phyloP scores from a whole-genome alignment of 1,139 yeast genomes.

The Casaregolazyma suthepensis region DNA sequence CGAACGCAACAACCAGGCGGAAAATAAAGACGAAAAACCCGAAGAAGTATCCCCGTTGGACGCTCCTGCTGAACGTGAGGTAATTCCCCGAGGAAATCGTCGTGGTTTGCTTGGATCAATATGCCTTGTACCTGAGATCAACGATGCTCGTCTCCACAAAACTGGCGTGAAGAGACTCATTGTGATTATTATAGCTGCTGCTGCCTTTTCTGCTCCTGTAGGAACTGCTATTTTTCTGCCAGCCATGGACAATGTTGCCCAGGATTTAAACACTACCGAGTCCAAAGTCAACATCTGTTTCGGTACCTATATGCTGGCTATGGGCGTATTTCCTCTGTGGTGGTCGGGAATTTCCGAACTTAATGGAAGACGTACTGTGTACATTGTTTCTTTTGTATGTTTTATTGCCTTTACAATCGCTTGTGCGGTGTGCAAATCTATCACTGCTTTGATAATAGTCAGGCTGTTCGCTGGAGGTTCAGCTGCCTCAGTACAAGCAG shows the following conservation, averaged over 20 bases:
- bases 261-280: conserved; percentile 49
- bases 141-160: conserved; percentile 65
- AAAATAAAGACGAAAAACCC: neutral
- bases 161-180: conserved; percentile 43
- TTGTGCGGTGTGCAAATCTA: conserved; percentile 58
- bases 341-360: conserved; percentile 77
- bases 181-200: conserved; percentile 61
- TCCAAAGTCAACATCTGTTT: conserved; percentile 68
- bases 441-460: conserved; percentile 58
- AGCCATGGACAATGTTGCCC: conserved; percentile 57
- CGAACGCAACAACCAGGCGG: neutral
- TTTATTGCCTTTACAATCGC: conserved; percentile 67
- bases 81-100: conserved; percentile 19
- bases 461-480: conserved; percentile 73
- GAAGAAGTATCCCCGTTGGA: neutral
- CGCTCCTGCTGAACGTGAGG: neutral
- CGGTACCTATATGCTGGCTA: conserved; percentile 65
- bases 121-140: conserved; percentile 61
- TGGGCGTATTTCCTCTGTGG: conserved; percentile 84
- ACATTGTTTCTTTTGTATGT: conserved; percentile 57
- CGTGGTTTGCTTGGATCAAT: conserved; percentile 30
- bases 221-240: conserved; percentile 85
- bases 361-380: conserved; percentile 65
- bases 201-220: conserved; percentile 83
- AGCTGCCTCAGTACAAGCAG: conserved; percentile 81